Conservation (phyloP, 164 flowering plant genomes). For the Nymphaea colorata region DNA sequence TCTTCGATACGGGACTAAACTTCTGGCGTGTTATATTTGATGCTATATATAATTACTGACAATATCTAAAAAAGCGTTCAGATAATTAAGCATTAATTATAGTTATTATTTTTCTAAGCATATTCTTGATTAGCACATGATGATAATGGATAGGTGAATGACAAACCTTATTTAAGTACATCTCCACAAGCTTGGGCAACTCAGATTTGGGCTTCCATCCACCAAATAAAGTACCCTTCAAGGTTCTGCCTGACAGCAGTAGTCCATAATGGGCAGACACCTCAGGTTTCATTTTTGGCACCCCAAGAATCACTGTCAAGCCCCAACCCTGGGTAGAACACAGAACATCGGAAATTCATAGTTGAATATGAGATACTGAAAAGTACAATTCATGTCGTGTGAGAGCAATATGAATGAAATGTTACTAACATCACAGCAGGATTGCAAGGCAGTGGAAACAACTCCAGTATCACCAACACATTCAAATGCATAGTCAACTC, state of each 20-base stretch:
- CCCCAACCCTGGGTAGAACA: constrained; percentile 72
- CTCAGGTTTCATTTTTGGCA: constrained; percentile 82
- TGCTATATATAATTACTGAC: no score
- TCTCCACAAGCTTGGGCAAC: constrained; percentile 64
- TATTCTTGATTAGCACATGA: no score
- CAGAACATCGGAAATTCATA: no score
- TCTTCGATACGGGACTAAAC: no score
- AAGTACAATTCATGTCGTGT: background rate
- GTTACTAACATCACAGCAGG: constrained; percentile 67
- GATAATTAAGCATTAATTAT: no score
- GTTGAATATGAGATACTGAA: background rate
- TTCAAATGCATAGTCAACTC: constrained; percentile 93
- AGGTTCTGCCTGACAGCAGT: constrained; percentile 68
- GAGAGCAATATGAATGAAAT: background rate
- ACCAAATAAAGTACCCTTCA: constrained; percentile 77
- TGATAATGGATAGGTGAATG: no score
- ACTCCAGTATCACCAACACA: constrained; percentile 81
- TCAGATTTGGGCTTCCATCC: constrained; percentile 97
- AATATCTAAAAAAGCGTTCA: no score
- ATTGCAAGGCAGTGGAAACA: constrained; percentile 77
- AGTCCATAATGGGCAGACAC: constrained; percentile 66
- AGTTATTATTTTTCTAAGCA: no score
- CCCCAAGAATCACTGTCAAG: constrained; percentile 88
- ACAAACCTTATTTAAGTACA: constrained; percentile 59
- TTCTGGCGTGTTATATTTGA: no score